Evolutionary conservation across 1,284 basidiomycete genomes (phyloP).

Genomic region (Irpex sp.): DNA sequence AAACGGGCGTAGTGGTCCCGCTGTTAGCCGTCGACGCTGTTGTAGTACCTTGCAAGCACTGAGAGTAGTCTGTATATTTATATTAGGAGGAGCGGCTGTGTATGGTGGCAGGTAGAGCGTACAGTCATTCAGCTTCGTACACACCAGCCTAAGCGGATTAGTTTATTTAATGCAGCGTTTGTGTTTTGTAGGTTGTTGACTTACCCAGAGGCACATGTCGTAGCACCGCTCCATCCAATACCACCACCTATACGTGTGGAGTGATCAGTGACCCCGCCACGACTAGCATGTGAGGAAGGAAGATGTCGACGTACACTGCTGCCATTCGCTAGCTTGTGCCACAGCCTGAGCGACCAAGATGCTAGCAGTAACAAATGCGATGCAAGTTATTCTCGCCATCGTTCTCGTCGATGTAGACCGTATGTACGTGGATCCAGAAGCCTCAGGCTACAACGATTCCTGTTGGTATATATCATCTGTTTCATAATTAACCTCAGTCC

Average conservation of each 20-base stretch:
- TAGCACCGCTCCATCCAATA: slow-evolving; percentile 37
- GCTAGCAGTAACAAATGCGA: neutral
- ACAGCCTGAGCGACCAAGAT: neutral
- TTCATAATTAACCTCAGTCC: neutral
- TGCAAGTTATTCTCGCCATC: neutral
- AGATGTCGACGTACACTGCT: neutral
- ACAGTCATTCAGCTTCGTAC: slow-evolving; percentile 37
- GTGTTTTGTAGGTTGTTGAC: slow-evolving; percentile 2
- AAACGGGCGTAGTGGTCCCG: slow-evolving; percentile 15
- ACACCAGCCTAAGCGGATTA: slow-evolving; percentile 26
- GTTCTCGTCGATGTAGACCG: neutral
- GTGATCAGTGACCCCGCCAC: neutral
- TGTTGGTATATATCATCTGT: no score
- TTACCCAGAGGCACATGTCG: slow-evolving; percentile 37
- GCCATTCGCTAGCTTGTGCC: neutral
- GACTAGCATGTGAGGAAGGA: neutral
- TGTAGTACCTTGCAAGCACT: slow-evolving; percentile 34
- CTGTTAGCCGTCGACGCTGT: slow-evolving; percentile 19
- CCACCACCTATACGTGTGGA: slow-evolving; percentile 30
- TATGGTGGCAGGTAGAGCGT: slow-evolving; percentile 11
- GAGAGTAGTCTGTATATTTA: slow-evolving; percentile 35
- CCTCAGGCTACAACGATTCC: no score
- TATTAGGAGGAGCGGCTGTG: no score
- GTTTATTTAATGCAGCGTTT: neutral
- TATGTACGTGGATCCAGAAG: no score